Evolutionary conservation across 192 early-diverging fungal genomes (phyloP).

Genomic region (Physocladia obscura): DNA sequence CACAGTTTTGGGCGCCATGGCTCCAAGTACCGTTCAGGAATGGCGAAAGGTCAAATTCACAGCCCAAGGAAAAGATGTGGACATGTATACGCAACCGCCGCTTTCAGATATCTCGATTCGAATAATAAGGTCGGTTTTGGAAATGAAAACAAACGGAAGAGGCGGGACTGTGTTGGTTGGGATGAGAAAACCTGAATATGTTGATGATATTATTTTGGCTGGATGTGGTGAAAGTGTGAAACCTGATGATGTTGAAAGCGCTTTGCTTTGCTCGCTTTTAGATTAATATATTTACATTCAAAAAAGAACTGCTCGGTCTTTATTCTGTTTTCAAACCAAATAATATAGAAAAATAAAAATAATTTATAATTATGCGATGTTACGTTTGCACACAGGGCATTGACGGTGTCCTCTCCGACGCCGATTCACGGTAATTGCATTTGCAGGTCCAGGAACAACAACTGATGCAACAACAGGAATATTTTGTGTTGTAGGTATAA

Average conservation of each 20-base stretch:
- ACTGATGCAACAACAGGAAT: not conserved
- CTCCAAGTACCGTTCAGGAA: not conserved
- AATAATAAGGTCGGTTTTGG: conserved; percentile 10
- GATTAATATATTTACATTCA: too few relatives aligned
- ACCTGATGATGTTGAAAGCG: conserved; percentile 22
- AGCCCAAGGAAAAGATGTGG: not conserved
- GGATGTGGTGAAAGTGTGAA: conserved; percentile 6
- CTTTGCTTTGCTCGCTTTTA: conserved; percentile 22
- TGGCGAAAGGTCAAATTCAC: not conserved
- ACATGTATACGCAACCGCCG: conserved; percentile 1
- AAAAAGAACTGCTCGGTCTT: too few relatives aligned
- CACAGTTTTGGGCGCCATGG: conserved; percentile 17
- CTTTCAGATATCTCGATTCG: conserved; percentile 21
- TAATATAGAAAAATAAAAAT: too few relatives aligned
- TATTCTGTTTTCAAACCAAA: too few relatives aligned
- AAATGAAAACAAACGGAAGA: not conserved
- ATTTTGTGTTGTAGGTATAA: not conserved
- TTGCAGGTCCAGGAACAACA: not conserved
- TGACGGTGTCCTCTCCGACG: not conserved
- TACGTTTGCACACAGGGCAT: conserved; percentile 11
- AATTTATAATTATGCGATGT: too few relatives aligned
- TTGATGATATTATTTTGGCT: conserved; percentile 4
- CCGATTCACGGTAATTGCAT: not conserved
- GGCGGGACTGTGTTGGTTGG: conserved; percentile 30
- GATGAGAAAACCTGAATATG: conserved; percentile 8